Evolutionary conservation across 371 early-diverging fungal genomes (phyloP).

Genomic region (Actinomortierella ambigua): DNA sequence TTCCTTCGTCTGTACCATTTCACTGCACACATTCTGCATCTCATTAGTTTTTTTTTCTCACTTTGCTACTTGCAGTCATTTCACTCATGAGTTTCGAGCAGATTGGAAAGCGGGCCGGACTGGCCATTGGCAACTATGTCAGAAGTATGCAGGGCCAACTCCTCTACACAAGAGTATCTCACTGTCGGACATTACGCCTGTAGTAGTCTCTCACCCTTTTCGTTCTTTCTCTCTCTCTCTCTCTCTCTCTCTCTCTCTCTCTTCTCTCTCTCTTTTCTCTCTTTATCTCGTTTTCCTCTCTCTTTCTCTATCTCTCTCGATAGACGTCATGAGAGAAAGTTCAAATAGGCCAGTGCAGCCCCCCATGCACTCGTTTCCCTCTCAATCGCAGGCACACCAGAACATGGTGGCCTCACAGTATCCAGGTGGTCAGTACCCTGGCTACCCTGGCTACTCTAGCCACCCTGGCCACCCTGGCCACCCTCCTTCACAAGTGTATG

Average conservation of each 20-base stretch:
- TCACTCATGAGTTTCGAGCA: slow-evolving; percentile 39
- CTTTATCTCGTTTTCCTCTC: neutral
- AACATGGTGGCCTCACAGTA: slow-evolving; percentile 31
- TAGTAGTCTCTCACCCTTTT: neutral
- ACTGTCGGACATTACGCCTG: neutral
- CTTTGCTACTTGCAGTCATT: slow-evolving; percentile 13
- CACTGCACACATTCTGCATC: slow-evolving; percentile 2
- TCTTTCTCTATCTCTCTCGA: neutral
- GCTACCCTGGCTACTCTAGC: neutral
- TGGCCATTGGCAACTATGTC: no score
- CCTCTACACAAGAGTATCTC: neutral
- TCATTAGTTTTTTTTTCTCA: no score
- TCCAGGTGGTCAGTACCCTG: slow-evolving; percentile 10
- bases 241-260: slow-evolving; percentile 1
- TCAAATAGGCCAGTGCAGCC: slow-evolving; percentile 18
- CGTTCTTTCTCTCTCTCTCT: slow-evolving; percentile 4
- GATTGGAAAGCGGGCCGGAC: slow-evolving; percentile 30
- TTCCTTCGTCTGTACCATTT: neutral
- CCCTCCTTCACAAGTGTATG: no score
- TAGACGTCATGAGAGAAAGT: slow-evolving; percentile 21
- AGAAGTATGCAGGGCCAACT: no score
- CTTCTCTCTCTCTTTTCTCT: neutral
- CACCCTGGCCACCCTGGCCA: no score
- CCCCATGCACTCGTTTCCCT: slow-evolving; percentile 28
- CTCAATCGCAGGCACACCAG: slow-evolving; percentile 22